These are phyloP conservation scores for Mallotus japonicus DNA, from an alignment of 441 rosid genomes.

Conservation along the genomic window DNA sequence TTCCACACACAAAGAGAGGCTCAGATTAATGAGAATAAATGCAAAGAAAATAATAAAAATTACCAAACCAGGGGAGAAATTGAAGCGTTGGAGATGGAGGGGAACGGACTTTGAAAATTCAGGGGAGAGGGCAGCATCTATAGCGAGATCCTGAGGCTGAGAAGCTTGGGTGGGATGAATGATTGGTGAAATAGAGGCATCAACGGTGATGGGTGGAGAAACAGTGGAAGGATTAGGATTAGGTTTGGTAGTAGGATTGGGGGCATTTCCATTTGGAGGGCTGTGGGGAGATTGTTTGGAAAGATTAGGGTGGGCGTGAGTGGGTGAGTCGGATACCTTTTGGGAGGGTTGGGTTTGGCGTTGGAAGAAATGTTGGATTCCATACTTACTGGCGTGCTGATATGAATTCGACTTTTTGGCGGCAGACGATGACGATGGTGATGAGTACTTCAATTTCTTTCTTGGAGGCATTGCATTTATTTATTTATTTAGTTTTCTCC, in stretches of 20 bases:
- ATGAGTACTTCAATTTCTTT: slow-evolving; percentile 57
- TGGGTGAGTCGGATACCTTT: no score
- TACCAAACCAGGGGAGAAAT: slow-evolving; percentile 95
- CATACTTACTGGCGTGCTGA: slow-evolving; percentile 42
- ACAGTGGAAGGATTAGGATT: not conserved
- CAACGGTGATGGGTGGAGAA: not conserved
- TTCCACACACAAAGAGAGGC: no score
- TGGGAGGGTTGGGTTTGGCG: slow-evolving; percentile 54
- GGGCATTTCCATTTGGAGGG: not conserved
- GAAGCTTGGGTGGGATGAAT: not conserved
- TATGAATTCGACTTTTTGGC: slow-evolving; percentile 19
- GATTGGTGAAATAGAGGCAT: not conserved
- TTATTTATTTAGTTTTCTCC: not conserved
- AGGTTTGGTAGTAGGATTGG: slow-evolving; percentile 13
- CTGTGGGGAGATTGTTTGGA: not conserved
- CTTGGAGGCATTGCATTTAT: slow-evolving; percentile 57
- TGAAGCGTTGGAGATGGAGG: slow-evolving; percentile 52
- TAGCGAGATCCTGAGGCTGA: no score
- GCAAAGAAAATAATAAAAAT: not conserved
- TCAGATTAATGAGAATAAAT: not conserved
- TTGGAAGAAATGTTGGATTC: slow-evolving; percentile 89
- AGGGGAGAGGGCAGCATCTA: slow-evolving; percentile 40
- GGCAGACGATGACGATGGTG: slow-evolving; percentile 18
- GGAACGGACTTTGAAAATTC: slow-evolving; percentile 49
- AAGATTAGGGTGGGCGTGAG: no score